Conservation (phyloP, 2,329 filamentous ascomycete genomes). For the Ceratocystis smalleyi region DNA sequence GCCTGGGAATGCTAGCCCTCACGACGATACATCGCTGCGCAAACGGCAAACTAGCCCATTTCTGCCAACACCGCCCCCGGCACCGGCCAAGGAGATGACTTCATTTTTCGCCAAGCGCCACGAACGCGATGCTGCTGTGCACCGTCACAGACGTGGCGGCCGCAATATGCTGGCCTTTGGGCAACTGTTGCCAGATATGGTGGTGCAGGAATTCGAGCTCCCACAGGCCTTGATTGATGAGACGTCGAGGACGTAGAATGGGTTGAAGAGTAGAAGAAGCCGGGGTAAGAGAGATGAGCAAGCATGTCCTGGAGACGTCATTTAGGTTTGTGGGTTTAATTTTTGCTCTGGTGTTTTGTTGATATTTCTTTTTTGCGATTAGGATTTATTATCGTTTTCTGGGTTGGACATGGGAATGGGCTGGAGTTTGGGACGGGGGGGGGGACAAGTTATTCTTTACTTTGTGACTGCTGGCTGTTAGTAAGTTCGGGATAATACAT, state of each 20-base stretch:
- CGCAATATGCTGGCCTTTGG: constrained; percentile 69
- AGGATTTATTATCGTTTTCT: neutral
- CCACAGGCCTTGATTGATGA: constrained; percentile 48
- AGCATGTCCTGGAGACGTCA: neutral
- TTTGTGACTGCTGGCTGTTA: neutral
- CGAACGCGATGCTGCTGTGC: constrained; percentile 65
- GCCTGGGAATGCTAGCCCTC: constrained; percentile 3
- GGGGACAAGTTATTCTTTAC: neutral
- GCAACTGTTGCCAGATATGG: constrained; percentile 57
- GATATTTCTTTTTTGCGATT: neutral
- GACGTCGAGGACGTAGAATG: constrained; percentile 24
- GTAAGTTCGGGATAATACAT: neutral
- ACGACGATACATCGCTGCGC: constrained; percentile 18
- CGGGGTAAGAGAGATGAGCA: neutral
- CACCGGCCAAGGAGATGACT: constrained; percentile 49
- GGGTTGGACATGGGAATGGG: neutral
- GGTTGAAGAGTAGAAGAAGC: constrained; percentile 8
- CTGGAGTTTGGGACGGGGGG: neutral
- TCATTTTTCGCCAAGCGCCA: constrained; percentile 76
- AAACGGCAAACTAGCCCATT: constrained; percentile 18
- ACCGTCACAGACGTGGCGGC: constrained; percentile 51
- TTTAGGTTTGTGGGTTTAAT: neutral
- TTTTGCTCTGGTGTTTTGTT: neutral
- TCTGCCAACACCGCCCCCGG: constrained; percentile 19
- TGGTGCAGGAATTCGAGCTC: constrained; percentile 56